These are phyloP conservation scores for Pythium aquatile DNA, from an alignment of 352 stramenopile genomes.

Conservation along the genomic window DNA sequence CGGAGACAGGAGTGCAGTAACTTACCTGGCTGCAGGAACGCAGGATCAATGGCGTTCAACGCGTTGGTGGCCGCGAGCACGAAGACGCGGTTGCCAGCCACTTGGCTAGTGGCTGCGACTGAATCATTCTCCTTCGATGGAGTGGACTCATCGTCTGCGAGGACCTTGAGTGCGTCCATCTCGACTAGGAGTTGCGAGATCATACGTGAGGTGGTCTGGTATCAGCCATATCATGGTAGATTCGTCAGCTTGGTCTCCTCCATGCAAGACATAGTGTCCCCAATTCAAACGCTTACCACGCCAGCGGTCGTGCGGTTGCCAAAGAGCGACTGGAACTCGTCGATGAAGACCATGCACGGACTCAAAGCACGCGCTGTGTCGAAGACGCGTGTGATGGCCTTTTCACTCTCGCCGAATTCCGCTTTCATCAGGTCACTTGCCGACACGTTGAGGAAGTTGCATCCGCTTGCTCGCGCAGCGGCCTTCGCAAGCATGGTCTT, in stretches of 20 bases:
- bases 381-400: constrained; percentile 70
- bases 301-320: constrained; percentile 71
- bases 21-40: constrained; percentile 78
- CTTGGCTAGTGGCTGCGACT: constrained; percentile 4
- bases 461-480: constrained; percentile 68
- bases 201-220: constrained; percentile 74
- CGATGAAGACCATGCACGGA: constrained; percentile 86
- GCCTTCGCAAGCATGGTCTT: constrained; percentile 89
- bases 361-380: constrained; percentile 67
- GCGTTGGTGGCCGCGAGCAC: constrained; percentile 80
- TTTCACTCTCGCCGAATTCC: constrained; percentile 85
- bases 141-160: constrained; percentile 36
- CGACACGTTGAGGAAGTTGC: constrained; percentile 79
- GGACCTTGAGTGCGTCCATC: constrained; percentile 65
- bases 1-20: too few relatives aligned
- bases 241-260: not conserved
- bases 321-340: constrained; percentile 88
- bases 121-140: not conserved
- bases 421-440: constrained; percentile 80
- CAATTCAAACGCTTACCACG: constrained; percentile 26
- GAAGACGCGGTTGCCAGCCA: constrained; percentile 55
- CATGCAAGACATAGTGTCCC: not conserved
- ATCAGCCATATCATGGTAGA: not conserved
- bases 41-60: constrained; percentile 72
- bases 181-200: constrained; percentile 85